Percentiles rank a stretch among this genome's conserved stretches.
Evolutionary conservation across 2,329 filamentous ascomycete genomes (phyloP).

Genomic region (Aureobasidium sp.): DNA sequence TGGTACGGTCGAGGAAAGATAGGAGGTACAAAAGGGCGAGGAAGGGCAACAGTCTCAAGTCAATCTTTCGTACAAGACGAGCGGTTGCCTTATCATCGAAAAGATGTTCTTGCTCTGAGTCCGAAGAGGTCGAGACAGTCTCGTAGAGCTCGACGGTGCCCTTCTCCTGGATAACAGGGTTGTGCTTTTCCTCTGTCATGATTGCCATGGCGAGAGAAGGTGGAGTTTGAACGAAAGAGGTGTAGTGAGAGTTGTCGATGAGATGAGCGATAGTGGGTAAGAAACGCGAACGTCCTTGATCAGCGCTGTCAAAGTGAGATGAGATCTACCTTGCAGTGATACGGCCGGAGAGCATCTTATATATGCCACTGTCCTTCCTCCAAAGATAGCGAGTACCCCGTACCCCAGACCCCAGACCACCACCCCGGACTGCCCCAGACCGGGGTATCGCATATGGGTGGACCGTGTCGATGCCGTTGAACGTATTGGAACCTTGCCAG

Average conservation of each 20-base stretch:
- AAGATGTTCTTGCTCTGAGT: not conserved
- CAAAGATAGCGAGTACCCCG: not conserved
- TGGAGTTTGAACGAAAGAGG: not conserved
- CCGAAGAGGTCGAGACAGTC: constrained; percentile 3
- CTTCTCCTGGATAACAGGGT: constrained; percentile 1
- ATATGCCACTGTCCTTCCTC: not conserved
- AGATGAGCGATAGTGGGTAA: not conserved
- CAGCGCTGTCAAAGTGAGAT: constrained; percentile 3
- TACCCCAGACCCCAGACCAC: not conserved
- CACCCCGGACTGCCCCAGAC: not conserved
- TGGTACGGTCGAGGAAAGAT: constrained; percentile 45
- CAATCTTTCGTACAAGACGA: constrained; percentile 41
- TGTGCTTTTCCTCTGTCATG: constrained; percentile 3
- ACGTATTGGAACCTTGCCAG: not conserved
- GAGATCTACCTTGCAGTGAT: not conserved
- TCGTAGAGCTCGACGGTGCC: constrained; percentile 12
- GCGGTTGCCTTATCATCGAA: constrained; percentile 17
- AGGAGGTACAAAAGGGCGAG: constrained; percentile 49
- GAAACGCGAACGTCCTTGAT: not conserved
- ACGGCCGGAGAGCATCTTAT: constrained; percentile 2
- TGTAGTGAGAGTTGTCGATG: not conserved
- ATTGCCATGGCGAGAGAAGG: not conserved
- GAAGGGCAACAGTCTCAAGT: constrained; percentile 43
- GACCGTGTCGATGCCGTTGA: not conserved
- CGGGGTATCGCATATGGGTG: not conserved